Percentiles rank a stretch among this genome's conserved stretches.
phyloP scores from a whole-genome alignment of 2,329 filamentous ascomycete species.

The Aureobasidium vineae region DNA sequence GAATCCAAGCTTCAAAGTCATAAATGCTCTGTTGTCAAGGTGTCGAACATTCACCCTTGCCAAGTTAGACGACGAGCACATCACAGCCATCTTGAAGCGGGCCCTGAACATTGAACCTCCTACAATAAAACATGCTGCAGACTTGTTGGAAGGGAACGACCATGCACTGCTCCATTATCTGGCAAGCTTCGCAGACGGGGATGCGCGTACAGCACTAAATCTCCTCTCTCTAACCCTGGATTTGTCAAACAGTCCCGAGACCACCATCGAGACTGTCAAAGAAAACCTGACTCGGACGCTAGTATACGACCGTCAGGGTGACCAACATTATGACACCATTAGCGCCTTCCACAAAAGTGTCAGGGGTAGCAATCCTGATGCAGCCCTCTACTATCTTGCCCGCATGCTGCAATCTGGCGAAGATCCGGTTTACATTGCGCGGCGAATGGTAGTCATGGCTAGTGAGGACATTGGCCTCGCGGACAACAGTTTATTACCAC shows the following conservation, averaged over 20 bases:
- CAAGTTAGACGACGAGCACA: conserved; percentile 69
- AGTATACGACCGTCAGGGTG: conserved; percentile 90
- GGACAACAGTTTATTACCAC: conserved; percentile 75
- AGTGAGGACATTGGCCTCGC: conserved; percentile 92
- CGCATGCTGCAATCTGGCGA: conserved; percentile 96
- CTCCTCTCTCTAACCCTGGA: conserved; percentile 86
- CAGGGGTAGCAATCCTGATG: conserved; percentile 81
- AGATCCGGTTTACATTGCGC: conserved; percentile 87
- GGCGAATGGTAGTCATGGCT: conserved; percentile 90
- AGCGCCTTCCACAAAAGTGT: conserved; percentile 96
- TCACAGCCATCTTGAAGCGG: conserved; percentile 71
- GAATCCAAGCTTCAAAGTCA: conserved; percentile 92
- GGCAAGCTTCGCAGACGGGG: conserved; percentile 82
- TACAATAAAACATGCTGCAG: not conserved
- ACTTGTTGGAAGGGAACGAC: conserved; percentile 66
- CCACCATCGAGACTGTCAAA: conserved; percentile 76
- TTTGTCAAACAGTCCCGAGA: conserved; percentile 61
- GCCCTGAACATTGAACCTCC: conserved; percentile 55
- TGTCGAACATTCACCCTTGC: conserved; percentile 87
- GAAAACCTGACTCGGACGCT: conserved; percentile 82
- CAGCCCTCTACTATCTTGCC: conserved; percentile 88
- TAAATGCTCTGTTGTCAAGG: conserved; percentile 79
- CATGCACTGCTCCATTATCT: conserved; percentile 69
- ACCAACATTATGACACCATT: conserved; percentile 97
- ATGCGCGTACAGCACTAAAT: conserved; percentile 89